These are phyloP conservation scores for Teratosphaeria viscida DNA, from an alignment of 2,329 filamentous ascomycete species.

Conservation along the genomic window DNA sequence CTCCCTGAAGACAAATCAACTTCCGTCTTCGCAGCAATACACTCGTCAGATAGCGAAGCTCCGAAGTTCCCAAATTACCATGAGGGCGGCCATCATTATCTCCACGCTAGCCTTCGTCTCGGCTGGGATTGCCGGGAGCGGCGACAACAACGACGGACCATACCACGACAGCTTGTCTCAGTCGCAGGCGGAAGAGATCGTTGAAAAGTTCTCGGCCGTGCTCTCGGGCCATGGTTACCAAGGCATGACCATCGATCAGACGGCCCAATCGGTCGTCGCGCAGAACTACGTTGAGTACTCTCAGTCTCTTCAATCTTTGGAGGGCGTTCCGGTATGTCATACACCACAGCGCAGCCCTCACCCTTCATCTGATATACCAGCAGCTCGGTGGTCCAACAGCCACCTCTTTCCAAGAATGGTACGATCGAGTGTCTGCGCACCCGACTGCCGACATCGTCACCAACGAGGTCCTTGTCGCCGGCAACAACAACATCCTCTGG, in stretches of 20 bases:
- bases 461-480: slow-evolving; percentile 1
- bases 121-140: neutral
- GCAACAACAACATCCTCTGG: slow-evolving; percentile 7
- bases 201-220: slow-evolving; percentile 3
- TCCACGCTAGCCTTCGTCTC: neutral
- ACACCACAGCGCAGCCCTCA: neutral
- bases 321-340: slow-evolving; percentile 1
- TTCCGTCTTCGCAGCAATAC: too few relatives aligned
- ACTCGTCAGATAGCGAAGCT: too few relatives aligned
- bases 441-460: slow-evolving; percentile 3
- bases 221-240: slow-evolving; percentile 1
- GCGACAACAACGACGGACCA: neutral
- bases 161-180: slow-evolving; percentile 2
- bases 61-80: neutral
- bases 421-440: slow-evolving; percentile 1
- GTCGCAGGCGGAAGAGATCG: slow-evolving; percentile 1
- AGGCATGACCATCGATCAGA: neutral
- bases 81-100: neutral
- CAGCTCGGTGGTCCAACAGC: slow-evolving; percentile 2
- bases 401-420: slow-evolving; percentile 3
- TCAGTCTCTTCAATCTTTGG: slow-evolving; percentile 3
- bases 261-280: slow-evolving; percentile 2
- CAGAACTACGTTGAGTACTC: slow-evolving; percentile 5
- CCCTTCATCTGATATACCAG: neutral
- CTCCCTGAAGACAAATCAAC: too few relatives aligned